phyloP scores from a whole-genome alignment of 1,284 basidiomycete genomes.

The Tremellales sp. region DNA sequence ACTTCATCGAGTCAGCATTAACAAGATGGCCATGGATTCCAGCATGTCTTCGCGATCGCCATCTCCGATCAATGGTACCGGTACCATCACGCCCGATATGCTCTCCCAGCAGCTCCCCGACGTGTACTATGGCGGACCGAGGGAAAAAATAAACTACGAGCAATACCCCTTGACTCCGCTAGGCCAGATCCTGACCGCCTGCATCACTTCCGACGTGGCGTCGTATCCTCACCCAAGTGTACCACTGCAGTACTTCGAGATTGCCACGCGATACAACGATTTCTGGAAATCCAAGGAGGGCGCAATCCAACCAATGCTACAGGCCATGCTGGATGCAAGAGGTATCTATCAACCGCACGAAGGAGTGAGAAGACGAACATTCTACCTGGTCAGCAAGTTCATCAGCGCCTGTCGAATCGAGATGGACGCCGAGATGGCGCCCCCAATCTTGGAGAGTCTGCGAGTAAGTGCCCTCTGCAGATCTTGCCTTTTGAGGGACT shows the following conservation, averaged over 20 bases:
- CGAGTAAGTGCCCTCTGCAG: conserved; percentile 48
- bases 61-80: conserved; percentile 24
- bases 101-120: conserved; percentile 12
- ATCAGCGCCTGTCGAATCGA: conserved; percentile 79
- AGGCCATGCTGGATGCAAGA: conserved; percentile 82
- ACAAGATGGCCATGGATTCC: conserved; percentile 28
- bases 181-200: conserved; percentile 81
- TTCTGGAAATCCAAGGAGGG: conserved; percentile 92
- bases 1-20: conserved; percentile 25
- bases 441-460: conserved; percentile 68
- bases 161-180: conserved; percentile 83
- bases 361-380: conserved; percentile 72
- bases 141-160: conserved; percentile 66
- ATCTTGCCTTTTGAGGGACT: neutral
- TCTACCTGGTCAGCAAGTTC: conserved; percentile 91
- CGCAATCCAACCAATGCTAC: conserved; percentile 77
- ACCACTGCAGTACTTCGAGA: conserved; percentile 92
- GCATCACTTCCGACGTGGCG: conserved; percentile 79
- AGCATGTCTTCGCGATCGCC: conserved; percentile 31
- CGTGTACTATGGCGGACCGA: conserved; percentile 30
- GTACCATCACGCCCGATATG: conserved; percentile 3
- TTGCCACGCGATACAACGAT: conserved; percentile 83
- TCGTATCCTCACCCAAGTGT: conserved; percentile 82
- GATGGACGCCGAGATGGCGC: conserved; percentile 68
- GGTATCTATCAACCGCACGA: conserved; percentile 79